These are phyloP conservation scores for Leccinum subgranulosum DNA, from an alignment of 768 basidiomycete genomes.

Conservation along the genomic window DNA sequence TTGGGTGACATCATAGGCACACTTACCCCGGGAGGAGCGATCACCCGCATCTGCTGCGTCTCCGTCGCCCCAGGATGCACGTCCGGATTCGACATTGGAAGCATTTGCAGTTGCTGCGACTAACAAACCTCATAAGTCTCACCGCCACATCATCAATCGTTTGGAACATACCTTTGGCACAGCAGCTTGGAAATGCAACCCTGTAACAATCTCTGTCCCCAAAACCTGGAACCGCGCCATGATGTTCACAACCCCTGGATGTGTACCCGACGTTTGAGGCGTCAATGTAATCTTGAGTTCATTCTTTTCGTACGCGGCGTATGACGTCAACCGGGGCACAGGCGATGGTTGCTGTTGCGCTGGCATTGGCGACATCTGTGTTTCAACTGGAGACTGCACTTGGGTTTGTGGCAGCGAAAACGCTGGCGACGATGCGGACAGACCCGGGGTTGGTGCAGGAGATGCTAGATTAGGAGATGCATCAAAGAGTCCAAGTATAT, in stretches of 20 bases:
- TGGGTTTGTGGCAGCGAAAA: constrained; percentile 39
- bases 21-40: constrained; percentile 82
- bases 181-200: constrained; percentile 93
- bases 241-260: constrained; percentile 90
- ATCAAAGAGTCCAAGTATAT: constrained; percentile 89
- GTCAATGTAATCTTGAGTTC: constrained; percentile 86
- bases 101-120: constrained; percentile 97
- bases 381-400: constrained; percentile 30
- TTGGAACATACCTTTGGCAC: constrained; percentile 75
- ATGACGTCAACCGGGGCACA: constrained; percentile 58
- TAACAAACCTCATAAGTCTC: constrained; percentile 30
- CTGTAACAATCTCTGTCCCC: constrained; percentile 48
- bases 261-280: constrained; percentile 74
- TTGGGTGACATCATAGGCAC: not conserved
- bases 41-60: constrained; percentile 93
- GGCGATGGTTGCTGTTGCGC: constrained; percentile 32
- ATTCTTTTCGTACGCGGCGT: constrained; percentile 91
- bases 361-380: constrained; percentile 31
- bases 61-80: constrained; percentile 77
- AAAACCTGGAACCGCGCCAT: constrained; percentile 81
- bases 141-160: not conserved
- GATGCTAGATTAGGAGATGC: constrained; percentile 38
- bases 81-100: constrained; percentile 89
- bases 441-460: constrained; percentile 11
- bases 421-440: constrained; percentile 33